Evolutionary conservation across 169 alveolate species (phyloP).

Genomic region (Plasmodium coatneyi): DNA sequence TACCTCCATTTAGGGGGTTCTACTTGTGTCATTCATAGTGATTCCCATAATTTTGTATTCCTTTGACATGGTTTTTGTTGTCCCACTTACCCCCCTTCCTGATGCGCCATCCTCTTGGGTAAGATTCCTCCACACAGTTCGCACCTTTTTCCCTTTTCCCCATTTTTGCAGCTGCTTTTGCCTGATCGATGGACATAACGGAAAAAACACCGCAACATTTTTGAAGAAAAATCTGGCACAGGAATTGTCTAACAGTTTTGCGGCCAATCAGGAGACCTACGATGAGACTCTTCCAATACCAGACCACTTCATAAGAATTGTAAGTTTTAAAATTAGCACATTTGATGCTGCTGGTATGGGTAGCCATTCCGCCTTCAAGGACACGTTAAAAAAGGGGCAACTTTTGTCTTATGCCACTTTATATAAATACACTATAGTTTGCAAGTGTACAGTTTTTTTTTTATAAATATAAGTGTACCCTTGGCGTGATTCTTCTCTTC

Average conservation of each 20-base stretch:
- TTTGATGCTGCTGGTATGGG: background rate
- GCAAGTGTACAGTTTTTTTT: background rate
- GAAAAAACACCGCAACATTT: constrained; percentile 57
- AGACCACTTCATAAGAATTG: constrained; percentile 65
- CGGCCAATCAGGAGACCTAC: constrained; percentile 43
- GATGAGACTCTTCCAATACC: constrained; percentile 68
- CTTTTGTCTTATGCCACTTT: background rate
- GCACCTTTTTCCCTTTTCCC: background rate
- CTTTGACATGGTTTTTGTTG: background rate
- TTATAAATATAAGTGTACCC: background rate
- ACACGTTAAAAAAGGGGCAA: background rate
- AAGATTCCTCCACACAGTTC: background rate
- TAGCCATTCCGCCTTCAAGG: background rate
- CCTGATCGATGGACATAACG: constrained; percentile 71
- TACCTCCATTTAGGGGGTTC: background rate
- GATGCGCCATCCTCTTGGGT: background rate
- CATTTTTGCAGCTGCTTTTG: constrained; percentile 46
- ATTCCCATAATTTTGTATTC: background rate
- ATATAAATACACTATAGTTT: background rate
- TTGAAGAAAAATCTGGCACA: constrained; percentile 70
- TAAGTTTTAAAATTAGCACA: background rate
- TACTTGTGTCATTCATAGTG: background rate
- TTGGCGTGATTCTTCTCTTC: background rate
- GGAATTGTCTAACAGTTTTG: constrained; percentile 47
- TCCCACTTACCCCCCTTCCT: background rate